phyloP scores from a whole-genome alignment of 306 rosid genomes.

The Lablab purpureus region DNA sequence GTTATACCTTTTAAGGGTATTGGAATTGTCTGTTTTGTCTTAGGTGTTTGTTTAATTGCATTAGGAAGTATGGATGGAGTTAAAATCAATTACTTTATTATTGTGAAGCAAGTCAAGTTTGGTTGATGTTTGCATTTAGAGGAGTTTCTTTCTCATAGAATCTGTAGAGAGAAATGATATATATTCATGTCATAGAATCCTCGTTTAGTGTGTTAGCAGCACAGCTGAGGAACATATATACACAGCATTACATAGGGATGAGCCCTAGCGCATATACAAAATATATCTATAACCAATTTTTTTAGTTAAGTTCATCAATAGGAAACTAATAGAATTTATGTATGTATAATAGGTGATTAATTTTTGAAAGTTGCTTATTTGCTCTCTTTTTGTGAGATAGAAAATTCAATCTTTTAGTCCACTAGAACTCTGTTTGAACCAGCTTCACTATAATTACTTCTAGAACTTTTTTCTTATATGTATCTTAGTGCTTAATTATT shows the following conservation, averaged over 20 bases:
- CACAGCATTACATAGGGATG: too few species aligned
- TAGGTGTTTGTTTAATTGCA: background rate
- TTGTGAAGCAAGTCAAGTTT: constrained; percentile 6
- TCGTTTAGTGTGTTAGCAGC: too few species aligned
- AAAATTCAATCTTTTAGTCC: background rate
- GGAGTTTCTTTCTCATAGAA: background rate
- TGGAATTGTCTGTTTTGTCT: constrained; percentile 18
- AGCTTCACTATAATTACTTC: too few species aligned
- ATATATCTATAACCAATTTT: background rate
- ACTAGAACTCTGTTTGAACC: too few species aligned
- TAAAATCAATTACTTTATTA: constrained; percentile 19
- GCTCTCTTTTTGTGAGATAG: constrained; percentile 3
- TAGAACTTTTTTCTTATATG: background rate
- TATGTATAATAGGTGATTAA: background rate
- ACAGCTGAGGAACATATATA: too few species aligned
- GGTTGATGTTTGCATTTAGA: background rate
- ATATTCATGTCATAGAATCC: too few species aligned
- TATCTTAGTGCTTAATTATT: constrained; percentile 2
- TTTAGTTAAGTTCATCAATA: background rate
- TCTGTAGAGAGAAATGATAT: background rate
- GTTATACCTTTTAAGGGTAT: background rate
- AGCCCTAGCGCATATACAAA: too few species aligned
- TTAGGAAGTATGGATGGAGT: background rate
- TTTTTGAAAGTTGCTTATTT: constrained; percentile 11
- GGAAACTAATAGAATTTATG: constrained; percentile 5